Percentiles rank a stretch among this genome's conserved stretches.
Conservation (phyloP, 208 protist species). For the Trypanosoma avium region DNA sequence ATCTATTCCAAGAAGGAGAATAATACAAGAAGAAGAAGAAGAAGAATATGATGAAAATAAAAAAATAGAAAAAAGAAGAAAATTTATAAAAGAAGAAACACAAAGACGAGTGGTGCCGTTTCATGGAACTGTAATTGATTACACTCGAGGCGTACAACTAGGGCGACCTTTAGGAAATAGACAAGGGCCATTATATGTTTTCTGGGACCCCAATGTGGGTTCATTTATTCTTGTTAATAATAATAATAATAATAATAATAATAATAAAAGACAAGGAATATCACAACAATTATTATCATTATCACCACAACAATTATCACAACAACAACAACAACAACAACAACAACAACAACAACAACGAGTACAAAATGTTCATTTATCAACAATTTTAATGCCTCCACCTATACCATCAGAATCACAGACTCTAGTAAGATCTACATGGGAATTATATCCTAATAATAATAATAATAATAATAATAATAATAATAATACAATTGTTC, state of each 20-base stretch:
- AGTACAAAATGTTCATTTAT: constrained; percentile 7
- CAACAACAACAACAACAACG: not conserved
- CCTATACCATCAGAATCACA: too few relatives aligned
- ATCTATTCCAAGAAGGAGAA: too few relatives aligned
- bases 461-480: too few relatives aligned
- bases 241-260: too few relatives aligned
- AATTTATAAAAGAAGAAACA: not conserved
- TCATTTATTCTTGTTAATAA: constrained; percentile 28
- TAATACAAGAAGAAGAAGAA: too few relatives aligned
- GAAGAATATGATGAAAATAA: too few relatives aligned
- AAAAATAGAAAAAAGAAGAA: not conserved
- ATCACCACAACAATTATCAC: not conserved
- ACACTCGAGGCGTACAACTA: constrained; percentile 64
- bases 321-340: not conserved
- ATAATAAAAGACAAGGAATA: too few relatives aligned
- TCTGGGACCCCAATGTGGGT: constrained; percentile 12
- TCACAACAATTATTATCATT: too few relatives aligned
- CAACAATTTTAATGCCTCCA: constrained; percentile 14
- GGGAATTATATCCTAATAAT: too few relatives aligned
- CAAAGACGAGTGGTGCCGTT: constrained; percentile 17
- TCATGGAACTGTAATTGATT: constrained; percentile 63
- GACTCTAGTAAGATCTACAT: too few relatives aligned
- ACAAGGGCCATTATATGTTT: constrained; percentile 40
- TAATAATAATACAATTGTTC: too few relatives aligned
- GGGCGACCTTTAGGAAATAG: constrained; percentile 44